These are phyloP conservation scores for Aspergillus sp. DNA, from an alignment of 2,329 filamentous ascomycete genomes.

Conservation along the genomic window DNA sequence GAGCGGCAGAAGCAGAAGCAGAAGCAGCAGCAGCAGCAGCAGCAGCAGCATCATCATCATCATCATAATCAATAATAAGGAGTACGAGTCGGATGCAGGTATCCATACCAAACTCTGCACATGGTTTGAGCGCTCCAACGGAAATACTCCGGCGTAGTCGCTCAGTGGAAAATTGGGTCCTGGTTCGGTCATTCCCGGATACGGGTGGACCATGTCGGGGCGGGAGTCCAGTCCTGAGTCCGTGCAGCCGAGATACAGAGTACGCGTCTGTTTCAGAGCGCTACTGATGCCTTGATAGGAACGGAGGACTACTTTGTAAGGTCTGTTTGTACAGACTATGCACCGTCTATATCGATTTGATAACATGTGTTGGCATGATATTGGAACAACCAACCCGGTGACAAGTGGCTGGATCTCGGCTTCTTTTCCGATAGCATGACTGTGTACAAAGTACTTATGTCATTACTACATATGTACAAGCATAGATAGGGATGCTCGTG, in stretches of 20 bases:
- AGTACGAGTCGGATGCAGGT: too few relatives aligned
- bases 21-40: too few relatives aligned
- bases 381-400: background rate
- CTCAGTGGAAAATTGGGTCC: background rate
- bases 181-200: slow-evolving; percentile 20
- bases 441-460: background rate
- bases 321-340: background rate
- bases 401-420: background rate
- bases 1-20: too few relatives aligned
- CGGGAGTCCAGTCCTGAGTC: slow-evolving; percentile 13
- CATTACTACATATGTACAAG: background rate
- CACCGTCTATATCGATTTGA: background rate
- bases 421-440: background rate
- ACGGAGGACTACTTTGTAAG: too few relatives aligned
- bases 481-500: background rate
- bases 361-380: too few relatives aligned
- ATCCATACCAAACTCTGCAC: too few relatives aligned
- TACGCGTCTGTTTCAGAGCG: slow-evolving; percentile 26
- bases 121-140: too few relatives aligned
- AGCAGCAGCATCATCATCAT: background rate
- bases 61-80: background rate
- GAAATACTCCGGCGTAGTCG: too few relatives aligned
- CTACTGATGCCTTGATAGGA: too few relatives aligned
- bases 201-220: slow-evolving; percentile 9
- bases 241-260: slow-evolving; percentile 26